A percentile compares a stretch with the other conserved stretches of the same genome.
Evolutionary conservation across 2,329 filamentous ascomycete genomes (phyloP).

Genomic region (Fusarium sp.): DNA sequence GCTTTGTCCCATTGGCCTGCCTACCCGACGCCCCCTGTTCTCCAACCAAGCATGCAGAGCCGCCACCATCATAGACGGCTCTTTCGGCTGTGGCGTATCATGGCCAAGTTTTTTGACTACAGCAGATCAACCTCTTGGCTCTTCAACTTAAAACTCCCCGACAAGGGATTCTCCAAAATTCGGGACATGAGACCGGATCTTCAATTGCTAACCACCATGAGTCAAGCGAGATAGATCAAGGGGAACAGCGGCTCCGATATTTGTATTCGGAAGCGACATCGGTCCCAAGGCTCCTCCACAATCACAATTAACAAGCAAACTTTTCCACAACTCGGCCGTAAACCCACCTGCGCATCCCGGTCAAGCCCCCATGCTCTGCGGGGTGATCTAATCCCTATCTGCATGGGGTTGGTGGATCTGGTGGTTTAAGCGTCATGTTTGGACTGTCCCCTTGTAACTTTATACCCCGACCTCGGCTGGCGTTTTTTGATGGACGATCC

Average conservation of each 20-base stretch:
- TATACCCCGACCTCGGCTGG: slow-evolving; percentile 43
- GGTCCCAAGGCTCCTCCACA: slow-evolving; percentile 15
- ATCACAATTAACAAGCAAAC: slow-evolving; percentile 16
- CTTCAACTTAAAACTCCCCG: neutral
- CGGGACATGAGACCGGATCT: neutral
- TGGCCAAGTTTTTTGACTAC: slow-evolving; percentile 1
- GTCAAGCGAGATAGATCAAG: slow-evolving; percentile 9
- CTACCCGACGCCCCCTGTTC: slow-evolving; percentile 6
- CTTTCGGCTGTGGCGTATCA: slow-evolving; percentile 39
- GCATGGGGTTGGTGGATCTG: slow-evolving; percentile 17
- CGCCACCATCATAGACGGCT: slow-evolving; percentile 24
- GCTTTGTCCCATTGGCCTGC: neutral
- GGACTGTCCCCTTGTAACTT: slow-evolving; percentile 20
- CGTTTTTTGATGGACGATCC: slow-evolving; percentile 16
- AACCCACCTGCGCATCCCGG: slow-evolving; percentile 21
- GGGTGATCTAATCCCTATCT: slow-evolving; percentile 29
- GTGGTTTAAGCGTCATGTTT: slow-evolving; percentile 18
- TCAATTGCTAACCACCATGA: slow-evolving; percentile 5
- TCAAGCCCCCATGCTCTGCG: slow-evolving; percentile 35
- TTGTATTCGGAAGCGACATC: slow-evolving; percentile 38
- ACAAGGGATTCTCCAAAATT: neutral
- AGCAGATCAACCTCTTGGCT: neutral
- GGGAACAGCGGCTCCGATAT: slow-evolving; percentile 22
- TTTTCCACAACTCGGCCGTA: slow-evolving; percentile 37
- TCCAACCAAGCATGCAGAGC: slow-evolving; percentile 29